A percentile compares a stretch with the other conserved stretches of the same genome.
phyloP scores from a whole-genome alignment of 768 basidiomycete genomes.

The Austroboletus eburneus region DNA sequence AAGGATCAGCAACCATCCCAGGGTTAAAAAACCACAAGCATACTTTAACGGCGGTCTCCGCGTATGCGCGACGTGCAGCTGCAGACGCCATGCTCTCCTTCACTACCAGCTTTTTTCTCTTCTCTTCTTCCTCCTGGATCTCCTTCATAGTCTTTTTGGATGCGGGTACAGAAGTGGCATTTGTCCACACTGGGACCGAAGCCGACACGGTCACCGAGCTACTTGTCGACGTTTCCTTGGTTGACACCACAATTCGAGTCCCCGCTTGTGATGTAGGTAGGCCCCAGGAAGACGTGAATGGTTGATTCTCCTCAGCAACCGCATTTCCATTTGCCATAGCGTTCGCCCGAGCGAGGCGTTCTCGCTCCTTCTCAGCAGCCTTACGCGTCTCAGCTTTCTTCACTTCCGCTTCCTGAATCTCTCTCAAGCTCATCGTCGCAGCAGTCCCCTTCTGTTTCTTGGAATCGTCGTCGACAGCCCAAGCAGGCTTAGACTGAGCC shows the following conservation, averaged over 20 bases:
- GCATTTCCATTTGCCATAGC: slow-evolving; percentile 29
- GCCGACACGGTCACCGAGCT: slow-evolving; percentile 29
- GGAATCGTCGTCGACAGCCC: slow-evolving; percentile 67
- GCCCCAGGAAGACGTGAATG: slow-evolving; percentile 78
- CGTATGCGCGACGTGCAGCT: slow-evolving; percentile 67
- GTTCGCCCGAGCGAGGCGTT: slow-evolving; percentile 51
- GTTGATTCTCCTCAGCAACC: slow-evolving; percentile 52
- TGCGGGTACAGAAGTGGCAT: slow-evolving; percentile 46
- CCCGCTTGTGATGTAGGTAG: slow-evolving; percentile 81
- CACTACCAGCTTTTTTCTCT: slow-evolving; percentile 61
- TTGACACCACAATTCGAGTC: slow-evolving; percentile 35
- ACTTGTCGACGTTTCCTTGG: slow-evolving; percentile 40
- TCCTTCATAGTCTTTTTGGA: slow-evolving; percentile 96
- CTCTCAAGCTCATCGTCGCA: slow-evolving; percentile 68
- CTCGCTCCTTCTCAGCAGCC: slow-evolving; percentile 66
- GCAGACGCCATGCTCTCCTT: slow-evolving; percentile 59
- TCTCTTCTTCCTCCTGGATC: slow-evolving; percentile 97
- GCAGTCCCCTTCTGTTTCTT: slow-evolving; percentile 47
- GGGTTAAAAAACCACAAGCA: slow-evolving; percentile 7
- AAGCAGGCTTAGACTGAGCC: slow-evolving; percentile 47
- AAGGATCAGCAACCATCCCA: slow-evolving; percentile 2
- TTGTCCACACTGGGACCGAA: slow-evolving; percentile 67
- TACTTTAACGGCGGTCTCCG: slow-evolving; percentile 76
- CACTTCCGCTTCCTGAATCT: slow-evolving; percentile 93
- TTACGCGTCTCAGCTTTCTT: slow-evolving; percentile 77